Base-by-base conservation (phyloP, 2,329 filamentous ascomycete genomes). In the Rosellinia necatrix region DNA sequence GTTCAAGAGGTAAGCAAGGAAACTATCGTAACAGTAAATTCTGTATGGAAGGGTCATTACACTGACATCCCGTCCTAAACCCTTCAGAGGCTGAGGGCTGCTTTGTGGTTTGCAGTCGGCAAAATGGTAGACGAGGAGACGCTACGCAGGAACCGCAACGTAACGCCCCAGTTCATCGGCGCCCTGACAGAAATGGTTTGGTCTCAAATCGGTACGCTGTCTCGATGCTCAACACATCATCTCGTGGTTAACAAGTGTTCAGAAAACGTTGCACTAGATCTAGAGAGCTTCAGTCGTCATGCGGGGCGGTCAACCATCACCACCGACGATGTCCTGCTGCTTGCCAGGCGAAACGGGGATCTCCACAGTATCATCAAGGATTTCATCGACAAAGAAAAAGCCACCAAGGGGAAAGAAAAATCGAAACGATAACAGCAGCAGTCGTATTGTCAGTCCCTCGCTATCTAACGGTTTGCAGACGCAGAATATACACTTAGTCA, bases 111-210 rank as follows among this genome's bases (percentile, higher is more conserved):
- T 68, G 84, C 87, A 21, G 84, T 96, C 57, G 90, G 91, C 63
- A 89, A 91, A 70, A 93, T 96, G 58, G 90, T 96, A 61, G 93
- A 97, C 71, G 87, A 93, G 63, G 89, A 96, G 70, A 88, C 86
- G 15, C 76, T 91, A 25, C 79, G 82, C 53, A 78, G 87, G 24
- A 85, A 90, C 69, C 82, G 91, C 61, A 97, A 96, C 72, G 91
- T 92, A 6, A 96, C 93, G 22, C 91, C 91, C 1, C 91, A 96
- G 68, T 96, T 96, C 72, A 96, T 96, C 64, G 91, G 88, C 7
- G 84, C 84, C 1, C 70, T 90, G 70, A 90, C 87, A 1, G 89
- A 92, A 70, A 80, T 91, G 73, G 85, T 90, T 4, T 91, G 87
- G 81, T 78, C 83, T 6, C 89, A 91, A 63, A 86, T 91, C 57